phyloP scores from a whole-genome alignment of 495 filamentous ascomycete genomes.

The Pyrenula aspistea region DNA sequence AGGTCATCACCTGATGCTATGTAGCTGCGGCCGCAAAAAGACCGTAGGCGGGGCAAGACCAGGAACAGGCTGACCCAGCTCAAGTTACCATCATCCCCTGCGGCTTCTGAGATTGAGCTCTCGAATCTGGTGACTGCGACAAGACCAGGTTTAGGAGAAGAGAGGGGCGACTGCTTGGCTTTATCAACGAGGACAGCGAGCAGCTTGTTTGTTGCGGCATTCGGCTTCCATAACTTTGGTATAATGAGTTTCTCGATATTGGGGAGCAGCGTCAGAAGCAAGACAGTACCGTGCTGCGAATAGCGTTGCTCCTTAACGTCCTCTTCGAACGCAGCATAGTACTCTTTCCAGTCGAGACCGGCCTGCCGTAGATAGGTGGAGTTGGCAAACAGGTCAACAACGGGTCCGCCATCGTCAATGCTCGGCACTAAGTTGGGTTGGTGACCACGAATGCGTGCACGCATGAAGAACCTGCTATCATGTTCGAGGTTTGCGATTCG shows the following conservation, averaged over 20 bases:
- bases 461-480: constrained; percentile 12
- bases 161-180: constrained; percentile 9
- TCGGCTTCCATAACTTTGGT: constrained; percentile 13
- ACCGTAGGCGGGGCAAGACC: constrained; percentile 14
- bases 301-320: constrained; percentile 15
- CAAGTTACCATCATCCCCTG: constrained; percentile 11
- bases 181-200: constrained; percentile 11
- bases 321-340: constrained; percentile 15
- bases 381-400: constrained; percentile 17
- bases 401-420: constrained; percentile 12
- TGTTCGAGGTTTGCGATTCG: constrained; percentile 13
- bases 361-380: constrained; percentile 18
- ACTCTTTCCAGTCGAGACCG: constrained; percentile 24
- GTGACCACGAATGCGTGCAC: not conserved
- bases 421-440: constrained; percentile 8
- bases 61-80: constrained; percentile 15
- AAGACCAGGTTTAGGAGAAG: constrained; percentile 10
- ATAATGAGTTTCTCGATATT: constrained; percentile 17
- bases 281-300: constrained; percentile 21
- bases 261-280: constrained; percentile 23
- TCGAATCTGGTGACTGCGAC: constrained; percentile 12
- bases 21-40: constrained; percentile 14
- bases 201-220: constrained; percentile 13
- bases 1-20: constrained; percentile 7
- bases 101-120: constrained; percentile 5